Percentiles rank a stretch among this genome's conserved stretches.
phyloP scores from a whole-genome alignment of 2,329 filamentous ascomycete genomes.

The Karstenula rhodostoma region DNA sequence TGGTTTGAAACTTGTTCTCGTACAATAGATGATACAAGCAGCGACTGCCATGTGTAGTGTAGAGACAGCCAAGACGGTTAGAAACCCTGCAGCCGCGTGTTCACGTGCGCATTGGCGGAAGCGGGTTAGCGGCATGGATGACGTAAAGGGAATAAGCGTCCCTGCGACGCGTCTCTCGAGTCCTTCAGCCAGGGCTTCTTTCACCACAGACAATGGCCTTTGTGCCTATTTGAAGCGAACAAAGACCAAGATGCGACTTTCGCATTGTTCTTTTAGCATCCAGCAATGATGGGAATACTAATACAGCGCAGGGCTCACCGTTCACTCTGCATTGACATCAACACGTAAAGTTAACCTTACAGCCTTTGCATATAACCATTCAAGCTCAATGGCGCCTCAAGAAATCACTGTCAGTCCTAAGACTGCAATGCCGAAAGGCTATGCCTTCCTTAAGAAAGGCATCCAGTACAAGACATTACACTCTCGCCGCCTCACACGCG shows the following conservation, averaged over 20 bases:
- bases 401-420: slow-evolving; percentile 33
- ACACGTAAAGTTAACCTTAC: neutral
- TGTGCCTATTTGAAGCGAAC: slow-evolving; percentile 12
- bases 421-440: slow-evolving; percentile 37
- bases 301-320: neutral
- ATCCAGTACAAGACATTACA: slow-evolving; percentile 46
- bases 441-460: slow-evolving; percentile 46
- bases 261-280: neutral
- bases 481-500: slow-evolving; percentile 41
- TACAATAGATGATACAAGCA: neutral
- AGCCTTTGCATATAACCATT: neutral
- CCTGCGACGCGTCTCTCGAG: neutral
- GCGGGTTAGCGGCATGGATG: neutral
- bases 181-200: neutral
- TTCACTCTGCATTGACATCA: neutral
- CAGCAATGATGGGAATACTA: neutral
- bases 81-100: neutral
- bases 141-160: neutral
- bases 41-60: too few species aligned
- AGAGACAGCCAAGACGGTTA: neutral
- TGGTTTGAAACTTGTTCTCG: neutral
- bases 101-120: neutral
- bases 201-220: neutral
- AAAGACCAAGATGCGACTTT: slow-evolving; percentile 4
- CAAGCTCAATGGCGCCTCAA: slow-evolving; percentile 18